Conservation (phyloP, 2,329 filamentous ascomycete species). For the Lecanicillium sp. region DNA sequence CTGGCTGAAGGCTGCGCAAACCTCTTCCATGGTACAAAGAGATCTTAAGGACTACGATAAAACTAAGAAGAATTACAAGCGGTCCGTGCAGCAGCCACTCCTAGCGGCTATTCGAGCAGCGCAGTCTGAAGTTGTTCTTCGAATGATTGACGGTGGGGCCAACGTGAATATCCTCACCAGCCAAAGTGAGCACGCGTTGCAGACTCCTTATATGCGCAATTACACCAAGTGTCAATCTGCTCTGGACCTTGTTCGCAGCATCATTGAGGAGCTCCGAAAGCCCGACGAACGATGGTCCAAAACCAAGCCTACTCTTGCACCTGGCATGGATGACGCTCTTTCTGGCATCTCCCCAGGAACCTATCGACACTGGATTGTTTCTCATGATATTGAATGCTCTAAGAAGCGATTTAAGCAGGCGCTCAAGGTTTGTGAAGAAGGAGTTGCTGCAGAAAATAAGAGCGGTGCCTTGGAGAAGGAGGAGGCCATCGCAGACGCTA, state of each 20-base stretch:
- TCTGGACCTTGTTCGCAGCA: constrained; percentile 51
- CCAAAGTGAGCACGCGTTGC: constrained; percentile 26
- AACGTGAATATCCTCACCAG: constrained; percentile 55
- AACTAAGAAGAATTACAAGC: constrained; percentile 41
- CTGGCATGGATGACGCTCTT: constrained; percentile 46
- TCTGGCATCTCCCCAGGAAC: constrained; percentile 39
- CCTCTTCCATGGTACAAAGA: constrained; percentile 28
- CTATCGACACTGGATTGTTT: constrained; percentile 52
- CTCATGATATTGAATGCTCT: constrained; percentile 25
- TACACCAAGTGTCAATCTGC: constrained; percentile 37
- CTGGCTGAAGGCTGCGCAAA: constrained; percentile 52
- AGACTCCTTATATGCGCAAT: constrained; percentile 20
- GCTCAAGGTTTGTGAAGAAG: constrained; percentile 19
- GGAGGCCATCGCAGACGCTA: constrained; percentile 41
- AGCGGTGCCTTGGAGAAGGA: constrained; percentile 42
- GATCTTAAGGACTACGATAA: constrained; percentile 30
- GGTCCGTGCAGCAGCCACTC: constrained; percentile 54
- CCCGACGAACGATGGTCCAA: constrained; percentile 8
- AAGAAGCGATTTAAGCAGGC: constrained; percentile 24
- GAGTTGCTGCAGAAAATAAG: constrained; percentile 11
- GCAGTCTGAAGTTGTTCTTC: constrained; percentile 39
- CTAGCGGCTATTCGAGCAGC: constrained; percentile 46
- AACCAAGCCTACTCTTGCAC: constrained; percentile 18
- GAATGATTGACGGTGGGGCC: constrained; percentile 56
- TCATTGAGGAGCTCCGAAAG: constrained; percentile 39